Conservation (phyloP, 2,329 filamentous ascomycete genomes). For the Canariomyces notabilis region DNA sequence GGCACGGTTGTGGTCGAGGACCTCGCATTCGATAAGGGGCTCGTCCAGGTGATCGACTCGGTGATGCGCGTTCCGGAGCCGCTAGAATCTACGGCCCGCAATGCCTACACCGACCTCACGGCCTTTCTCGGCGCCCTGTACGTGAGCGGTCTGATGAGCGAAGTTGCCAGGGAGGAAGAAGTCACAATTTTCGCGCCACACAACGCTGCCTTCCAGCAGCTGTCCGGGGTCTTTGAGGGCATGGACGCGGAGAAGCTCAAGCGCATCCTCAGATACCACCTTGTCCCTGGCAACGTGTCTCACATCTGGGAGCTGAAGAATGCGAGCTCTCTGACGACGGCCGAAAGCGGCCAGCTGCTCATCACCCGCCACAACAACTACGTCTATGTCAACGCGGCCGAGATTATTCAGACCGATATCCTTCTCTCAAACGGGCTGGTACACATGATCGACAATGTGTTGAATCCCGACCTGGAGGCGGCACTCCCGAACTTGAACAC, state of each 20-base stretch:
- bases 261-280: conserved; percentile 50
- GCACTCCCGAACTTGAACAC: conserved; percentile 35
- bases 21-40: conserved; percentile 43
- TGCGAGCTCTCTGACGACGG: conserved; percentile 34
- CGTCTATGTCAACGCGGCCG: conserved; percentile 46
- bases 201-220: conserved; percentile 47
- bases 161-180: conserved; percentile 38
- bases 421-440: conserved; percentile 54
- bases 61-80: conserved; percentile 44
- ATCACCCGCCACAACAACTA: conserved; percentile 40
- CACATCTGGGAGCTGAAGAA: conserved; percentile 49
- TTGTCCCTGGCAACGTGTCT: conserved; percentile 47
- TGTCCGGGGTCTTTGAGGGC: conserved; percentile 40
- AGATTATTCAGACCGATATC: conserved; percentile 47
- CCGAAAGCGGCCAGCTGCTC: conserved; percentile 37
- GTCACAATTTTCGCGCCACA: conserved; percentile 53
- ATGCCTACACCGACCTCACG: conserved; percentile 35
- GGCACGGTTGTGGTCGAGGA: conserved; percentile 40
- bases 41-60: conserved; percentile 49
- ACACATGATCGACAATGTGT: conserved; percentile 52
- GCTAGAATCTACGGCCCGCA: conserved; percentile 32
- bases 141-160: conserved; percentile 33
- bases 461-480: conserved; percentile 38
- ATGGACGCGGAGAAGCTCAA: conserved; percentile 37
- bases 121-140: conserved; percentile 39